Evolutionary conservation across 2,329 filamentous ascomycete species (phyloP).

Genomic region (Parafenestella ontariensis): DNA sequence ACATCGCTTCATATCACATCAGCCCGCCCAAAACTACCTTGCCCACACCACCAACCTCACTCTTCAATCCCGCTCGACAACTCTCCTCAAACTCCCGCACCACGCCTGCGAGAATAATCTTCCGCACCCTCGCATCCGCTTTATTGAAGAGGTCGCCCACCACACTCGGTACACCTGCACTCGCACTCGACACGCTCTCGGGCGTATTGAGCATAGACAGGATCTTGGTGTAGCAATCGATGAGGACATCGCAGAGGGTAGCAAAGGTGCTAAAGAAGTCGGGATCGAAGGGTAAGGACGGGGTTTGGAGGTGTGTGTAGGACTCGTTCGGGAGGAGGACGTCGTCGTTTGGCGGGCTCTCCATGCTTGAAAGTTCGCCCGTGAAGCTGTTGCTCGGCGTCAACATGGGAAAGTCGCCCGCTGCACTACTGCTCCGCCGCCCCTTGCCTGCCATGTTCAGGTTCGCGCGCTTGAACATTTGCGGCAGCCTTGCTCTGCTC

Average conservation of each 20-base stretch:
- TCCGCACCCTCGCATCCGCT: conserved; percentile 83
- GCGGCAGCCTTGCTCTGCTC: conserved; percentile 73
- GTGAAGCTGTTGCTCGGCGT: conserved; percentile 30
- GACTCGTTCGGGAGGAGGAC: conserved; percentile 71
- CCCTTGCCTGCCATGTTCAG: conserved; percentile 49
- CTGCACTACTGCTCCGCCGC: conserved; percentile 65
- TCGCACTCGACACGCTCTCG: conserved; percentile 49
- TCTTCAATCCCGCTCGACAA: conserved; percentile 76
- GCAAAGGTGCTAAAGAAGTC: conserved; percentile 98
- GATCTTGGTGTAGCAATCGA: conserved; percentile 87
- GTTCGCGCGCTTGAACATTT: conserved; percentile 58
- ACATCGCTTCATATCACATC: conserved; percentile 35
- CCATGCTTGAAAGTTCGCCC: conserved; percentile 30
- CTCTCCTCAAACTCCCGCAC: conserved; percentile 94
- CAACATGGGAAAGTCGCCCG: conserved; percentile 52
- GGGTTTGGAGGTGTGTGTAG: conserved; percentile 89
- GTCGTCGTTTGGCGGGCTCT: conserved; percentile 44
- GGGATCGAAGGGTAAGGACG: conserved; percentile 90
- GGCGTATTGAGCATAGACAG: conserved; percentile 77
- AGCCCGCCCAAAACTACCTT: conserved; percentile 89
- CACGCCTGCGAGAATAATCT: conserved; percentile 85
- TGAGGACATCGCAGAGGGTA: conserved; percentile 92
- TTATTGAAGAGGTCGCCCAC: conserved; percentile 90
- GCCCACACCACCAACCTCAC: conserved; percentile 83
- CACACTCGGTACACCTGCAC: conserved; percentile 34